Evolutionary conservation across 1,139 yeast species (phyloP), one percentile per base, ranked within the genome.

Genomic region (Blastobotrys illinoisensis): DNA sequence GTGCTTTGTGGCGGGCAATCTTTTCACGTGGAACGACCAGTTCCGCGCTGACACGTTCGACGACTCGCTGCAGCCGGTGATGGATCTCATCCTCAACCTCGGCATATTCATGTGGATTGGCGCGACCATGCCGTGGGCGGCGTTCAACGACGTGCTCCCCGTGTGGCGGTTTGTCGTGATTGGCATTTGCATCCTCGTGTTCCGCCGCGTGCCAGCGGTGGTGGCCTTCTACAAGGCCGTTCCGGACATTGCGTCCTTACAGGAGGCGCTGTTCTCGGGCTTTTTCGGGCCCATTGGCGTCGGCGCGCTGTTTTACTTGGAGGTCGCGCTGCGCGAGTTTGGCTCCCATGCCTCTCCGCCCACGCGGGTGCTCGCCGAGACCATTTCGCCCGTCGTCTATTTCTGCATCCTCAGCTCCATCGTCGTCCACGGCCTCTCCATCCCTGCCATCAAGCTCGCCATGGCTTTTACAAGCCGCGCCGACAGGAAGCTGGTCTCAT

Each of bases 251-350:
- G 61, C 64, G 5, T 63, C 62, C n/a, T 65, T 73, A 64, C 65
- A 64, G 51, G 79, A 75, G 56, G 77, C 78, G 0, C 45, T 70
- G 1, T 75, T 75, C 56, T 66, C 69, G 5, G 79, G 78, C 7
- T 74, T 68, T 64, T 75, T 76, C 60, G 79, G 79, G 1, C 79
- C 79, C 1, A 71, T 76, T 54, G 79, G 79, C 5, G 77, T 74
- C n/a, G 79, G 79, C 11, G 78, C 71, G 2, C 55, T 67, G 47
- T 68, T 68, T 52, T 68, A 68, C 53, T 60, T 66, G 9, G 61
- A 60, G 26, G 61, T 67, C 5, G 54, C 62, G 16, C 50, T 63
- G n/a, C 57, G 58, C 28, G 60, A 64, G 46, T 57, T 68, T 14
- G 56, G 54, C 40, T 44, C 26, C 20, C 56, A 55, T 2, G 55